Conservation (phyloP, 2,329 filamentous ascomycete species). For the Chaetomium strumarium region DNA sequence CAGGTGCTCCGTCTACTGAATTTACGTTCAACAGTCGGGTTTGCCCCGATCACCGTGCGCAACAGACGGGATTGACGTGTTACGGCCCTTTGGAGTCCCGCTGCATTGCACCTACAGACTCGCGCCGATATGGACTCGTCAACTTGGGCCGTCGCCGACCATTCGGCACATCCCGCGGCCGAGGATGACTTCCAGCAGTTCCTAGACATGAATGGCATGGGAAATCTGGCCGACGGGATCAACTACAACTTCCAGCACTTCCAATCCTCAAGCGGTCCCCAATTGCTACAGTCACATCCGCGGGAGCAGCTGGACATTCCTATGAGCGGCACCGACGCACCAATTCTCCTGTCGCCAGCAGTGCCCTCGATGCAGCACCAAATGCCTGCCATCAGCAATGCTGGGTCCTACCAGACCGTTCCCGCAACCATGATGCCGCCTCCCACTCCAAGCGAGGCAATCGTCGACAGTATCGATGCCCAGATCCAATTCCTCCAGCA, state of each 20-base stretch:
- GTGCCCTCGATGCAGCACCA: conserved; percentile 39
- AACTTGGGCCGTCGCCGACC: conserved; percentile 52
- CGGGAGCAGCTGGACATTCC: conserved; percentile 43
- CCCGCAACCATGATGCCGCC: conserved; percentile 41
- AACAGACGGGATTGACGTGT: not conserved
- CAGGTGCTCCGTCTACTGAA: not conserved
- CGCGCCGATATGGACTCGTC: conserved; percentile 46
- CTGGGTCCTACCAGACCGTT: conserved; percentile 40
- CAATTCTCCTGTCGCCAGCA: conserved; percentile 33
- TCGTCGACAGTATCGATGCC: conserved; percentile 53
- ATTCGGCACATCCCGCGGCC: conserved; percentile 43
- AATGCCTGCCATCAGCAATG: conserved; percentile 44
- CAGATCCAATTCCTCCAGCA: conserved; percentile 62
- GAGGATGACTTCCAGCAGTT: conserved; percentile 62
- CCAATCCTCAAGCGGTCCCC: conserved; percentile 33
- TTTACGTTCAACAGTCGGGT: not conserved
- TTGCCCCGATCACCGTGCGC: not conserved
- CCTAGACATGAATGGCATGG: conserved; percentile 54
- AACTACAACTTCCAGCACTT: conserved; percentile 57
- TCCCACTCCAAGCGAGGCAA: conserved; percentile 45
- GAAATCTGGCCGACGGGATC: conserved; percentile 46
- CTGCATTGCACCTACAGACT: not conserved
- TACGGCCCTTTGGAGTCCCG: not conserved
- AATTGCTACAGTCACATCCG: conserved; percentile 36
- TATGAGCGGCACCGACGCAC: conserved; percentile 42